Percentiles rank a stretch among this genome's conserved stretches.
These are phyloP conservation scores for Beta corolliflora DNA, from an alignment of 179 eudicot genomes.

Conservation along the genomic window DNA sequence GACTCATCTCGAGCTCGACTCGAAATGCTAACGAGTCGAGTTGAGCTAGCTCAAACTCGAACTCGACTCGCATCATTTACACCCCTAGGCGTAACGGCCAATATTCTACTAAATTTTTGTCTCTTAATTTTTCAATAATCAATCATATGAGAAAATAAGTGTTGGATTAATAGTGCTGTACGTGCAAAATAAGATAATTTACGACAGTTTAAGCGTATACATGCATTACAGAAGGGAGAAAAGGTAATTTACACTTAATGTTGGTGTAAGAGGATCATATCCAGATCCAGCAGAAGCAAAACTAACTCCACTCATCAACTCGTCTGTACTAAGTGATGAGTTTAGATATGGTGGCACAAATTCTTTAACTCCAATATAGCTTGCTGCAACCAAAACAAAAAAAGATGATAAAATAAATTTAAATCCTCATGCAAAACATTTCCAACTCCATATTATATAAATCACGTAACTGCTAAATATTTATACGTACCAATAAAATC, in stretches of 20 bases:
- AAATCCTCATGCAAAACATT: not conserved
- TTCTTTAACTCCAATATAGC: constrained; percentile 62
- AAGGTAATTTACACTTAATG: constrained; percentile 43
- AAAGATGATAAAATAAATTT: not conserved
- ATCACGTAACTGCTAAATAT: not conserved
- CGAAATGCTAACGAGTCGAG: too few species aligned
- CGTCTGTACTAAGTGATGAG: constrained; percentile 52
- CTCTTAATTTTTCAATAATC: too few species aligned
- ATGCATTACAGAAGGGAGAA: not conserved
- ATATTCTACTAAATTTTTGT: too few species aligned
- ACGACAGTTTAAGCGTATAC: not conserved
- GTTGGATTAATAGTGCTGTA: too few species aligned
- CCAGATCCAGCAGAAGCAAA: constrained; percentile 79
- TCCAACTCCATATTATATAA: too few species aligned
- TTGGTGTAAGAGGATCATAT: constrained; percentile 62
- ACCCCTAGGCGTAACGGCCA: too few species aligned
- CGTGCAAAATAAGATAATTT: too few species aligned
- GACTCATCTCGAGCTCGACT: too few species aligned
- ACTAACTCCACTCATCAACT: constrained; percentile 70
- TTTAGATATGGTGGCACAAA: constrained; percentile 69
- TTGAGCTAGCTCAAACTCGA: too few species aligned
- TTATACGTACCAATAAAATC: constrained; percentile 56
- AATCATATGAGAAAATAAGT: too few species aligned
- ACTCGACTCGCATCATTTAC: too few species aligned
- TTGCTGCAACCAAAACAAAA: constrained; percentile 38